Evolutionary conservation across 768 basidiomycete genomes (phyloP).

Genomic region (Cubamyces lactineus): DNA sequence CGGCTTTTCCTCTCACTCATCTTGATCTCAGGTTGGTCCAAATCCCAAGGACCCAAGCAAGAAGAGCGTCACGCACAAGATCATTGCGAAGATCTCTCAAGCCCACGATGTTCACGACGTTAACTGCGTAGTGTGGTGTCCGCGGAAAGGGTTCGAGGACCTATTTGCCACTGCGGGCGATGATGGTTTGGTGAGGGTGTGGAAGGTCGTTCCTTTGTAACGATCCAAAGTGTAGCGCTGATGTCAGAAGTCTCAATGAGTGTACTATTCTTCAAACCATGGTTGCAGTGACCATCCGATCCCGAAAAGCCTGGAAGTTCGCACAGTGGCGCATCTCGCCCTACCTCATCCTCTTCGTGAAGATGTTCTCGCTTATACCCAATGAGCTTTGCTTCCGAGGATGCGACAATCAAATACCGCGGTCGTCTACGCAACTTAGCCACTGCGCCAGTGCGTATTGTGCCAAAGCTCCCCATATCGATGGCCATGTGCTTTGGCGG

Average conservation of each 20-base stretch:
- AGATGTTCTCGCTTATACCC: too few species aligned
- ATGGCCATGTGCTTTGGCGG: too few species aligned
- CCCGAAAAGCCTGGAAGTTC: too few species aligned
- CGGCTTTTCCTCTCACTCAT: background rate
- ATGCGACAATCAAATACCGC: too few species aligned
- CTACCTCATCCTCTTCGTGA: too few species aligned
- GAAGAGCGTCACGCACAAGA: conserved; percentile 38
- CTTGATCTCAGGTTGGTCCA: conserved; percentile 19
- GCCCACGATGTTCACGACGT: conserved; percentile 87
- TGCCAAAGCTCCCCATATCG: too few species aligned
- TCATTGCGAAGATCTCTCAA: conserved; percentile 60
- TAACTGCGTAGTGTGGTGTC: conserved; percentile 86
- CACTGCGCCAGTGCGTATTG: too few species aligned
- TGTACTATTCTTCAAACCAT: too few species aligned
- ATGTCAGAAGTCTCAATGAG: background rate
- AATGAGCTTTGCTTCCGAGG: too few species aligned
- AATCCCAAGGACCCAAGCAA: conserved; percentile 18
- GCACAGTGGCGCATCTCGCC: too few species aligned
- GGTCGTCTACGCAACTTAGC: too few species aligned
- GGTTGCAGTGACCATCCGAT: too few species aligned
- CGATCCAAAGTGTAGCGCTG: background rate
- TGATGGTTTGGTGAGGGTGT: conserved; percentile 82
- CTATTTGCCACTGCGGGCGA: conserved; percentile 85
- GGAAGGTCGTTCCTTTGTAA: conserved; percentile 49
- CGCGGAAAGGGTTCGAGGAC: conserved; percentile 61